These are phyloP conservation scores for Stephania cephalantha DNA, from an alignment of 164 flowering plant genomes.

Conservation along the genomic window DNA sequence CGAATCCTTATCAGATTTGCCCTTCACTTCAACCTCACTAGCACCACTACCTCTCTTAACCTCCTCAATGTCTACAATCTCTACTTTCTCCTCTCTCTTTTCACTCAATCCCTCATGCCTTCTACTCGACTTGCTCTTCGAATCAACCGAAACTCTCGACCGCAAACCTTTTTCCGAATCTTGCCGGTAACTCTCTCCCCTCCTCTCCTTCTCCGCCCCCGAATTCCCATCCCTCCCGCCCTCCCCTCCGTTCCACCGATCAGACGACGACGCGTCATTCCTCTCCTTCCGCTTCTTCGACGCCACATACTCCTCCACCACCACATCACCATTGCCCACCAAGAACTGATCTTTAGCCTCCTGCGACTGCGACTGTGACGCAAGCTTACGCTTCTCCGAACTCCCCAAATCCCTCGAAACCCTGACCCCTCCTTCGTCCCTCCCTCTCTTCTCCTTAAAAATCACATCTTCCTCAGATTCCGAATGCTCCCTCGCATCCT, in stretches of 20 bases:
- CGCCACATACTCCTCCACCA: constrained; percentile 13
- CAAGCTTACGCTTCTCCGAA: constrained; percentile 21
- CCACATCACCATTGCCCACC: constrained; percentile 17
- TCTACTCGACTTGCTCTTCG: constrained; percentile 39
- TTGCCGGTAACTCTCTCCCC: constrained; percentile 18
- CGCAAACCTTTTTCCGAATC: constrained; percentile 27
- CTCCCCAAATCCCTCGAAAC: constrained; percentile 25
- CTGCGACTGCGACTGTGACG: background rate
- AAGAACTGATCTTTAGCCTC: constrained; percentile 16
- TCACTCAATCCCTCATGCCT: constrained; percentile 33
- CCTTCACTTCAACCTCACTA: constrained; percentile 34
- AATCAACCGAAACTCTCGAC: constrained; percentile 29
- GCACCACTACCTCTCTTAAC: constrained; percentile 23
- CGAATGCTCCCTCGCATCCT: constrained; percentile 18
- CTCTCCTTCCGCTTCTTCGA: constrained; percentile 28
- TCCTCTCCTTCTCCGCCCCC: constrained; percentile 17
- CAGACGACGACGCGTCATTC: constrained; percentile 19
- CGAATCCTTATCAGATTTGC: constrained; percentile 40
- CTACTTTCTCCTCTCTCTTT: constrained; percentile 28
- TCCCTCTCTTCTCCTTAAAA: constrained; percentile 19
- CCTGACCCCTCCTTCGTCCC: constrained; percentile 20
- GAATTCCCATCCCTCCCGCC: constrained; percentile 17
- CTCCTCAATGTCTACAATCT: constrained; percentile 28
- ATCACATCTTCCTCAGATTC: constrained; percentile 25
- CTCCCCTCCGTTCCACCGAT: constrained; percentile 34